Evolutionary conservation across 108 stramenopile genomes (phyloP), one percentile per base, ranked within the genome.

Genomic region (Fistulifera solaris): DNA sequence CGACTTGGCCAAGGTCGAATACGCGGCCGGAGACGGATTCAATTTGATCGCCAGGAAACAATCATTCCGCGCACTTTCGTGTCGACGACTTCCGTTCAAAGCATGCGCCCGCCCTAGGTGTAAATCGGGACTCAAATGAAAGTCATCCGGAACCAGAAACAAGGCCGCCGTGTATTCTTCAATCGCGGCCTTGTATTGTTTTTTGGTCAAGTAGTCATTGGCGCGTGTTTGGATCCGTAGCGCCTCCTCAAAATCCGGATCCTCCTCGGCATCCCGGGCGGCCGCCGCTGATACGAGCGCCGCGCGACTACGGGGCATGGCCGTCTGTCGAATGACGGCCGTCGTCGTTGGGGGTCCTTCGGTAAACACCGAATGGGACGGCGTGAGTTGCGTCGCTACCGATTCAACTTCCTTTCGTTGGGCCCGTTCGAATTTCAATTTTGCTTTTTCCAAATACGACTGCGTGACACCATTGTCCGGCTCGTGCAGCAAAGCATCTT

Each of bases 211-310:
- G 45, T 71, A 85, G 24, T 63, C 48, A 23, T 83, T 82, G 58
- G 84, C 88, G 22, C 78, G 68, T 53, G 73, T 63, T 70, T 89
- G 88, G 21, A 89, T 80, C 26, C 80, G 79, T n/a, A 89, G 63
- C n/a, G 88, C 88, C 56, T 89, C 88, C 42, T 89, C 88, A 70
- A 89, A 89, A 52, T 89, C 88, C 14, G 88, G 88, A 68, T 89
- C 88, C 39, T 71, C 67, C 24, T 69, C 1, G 21, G 31, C 22
- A 11, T n/a, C 17, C 23, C 38, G 24, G 1, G 39, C 49, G 1
- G 59, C 59, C 10, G 59, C 59, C n/a, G 42, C 44, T 1, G 24
- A 21, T 0, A 21, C 38, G 48, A 61, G 17, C 18, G 40, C 28
- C 4, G 48, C 22, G 23, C 50, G 19, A 26, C 35, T 26, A n/a